phyloP scores from a whole-genome alignment of 2,329 filamentous ascomycete genomes.

The Phialemonium atrogriseum region DNA sequence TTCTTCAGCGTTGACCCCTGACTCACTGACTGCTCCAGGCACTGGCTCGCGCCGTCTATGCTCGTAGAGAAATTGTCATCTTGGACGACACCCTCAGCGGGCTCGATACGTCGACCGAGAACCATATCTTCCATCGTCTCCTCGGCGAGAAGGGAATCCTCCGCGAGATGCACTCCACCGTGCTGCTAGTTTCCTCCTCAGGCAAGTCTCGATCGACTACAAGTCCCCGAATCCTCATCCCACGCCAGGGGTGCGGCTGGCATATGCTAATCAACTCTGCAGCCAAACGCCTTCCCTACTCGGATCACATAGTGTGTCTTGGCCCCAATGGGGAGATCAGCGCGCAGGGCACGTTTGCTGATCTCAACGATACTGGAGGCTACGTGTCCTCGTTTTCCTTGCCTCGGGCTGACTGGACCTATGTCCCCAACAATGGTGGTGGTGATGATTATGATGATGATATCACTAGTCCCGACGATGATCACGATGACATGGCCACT shows the following conservation, averaged over 20 bases:
- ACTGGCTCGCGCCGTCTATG: conserved; percentile 38
- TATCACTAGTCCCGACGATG: conserved; percentile 3
- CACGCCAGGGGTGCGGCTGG: no score
- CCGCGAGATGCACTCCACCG: conserved; percentile 25
- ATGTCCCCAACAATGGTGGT: no score
- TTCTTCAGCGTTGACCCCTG: no score
- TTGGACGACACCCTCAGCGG: conserved; percentile 39
- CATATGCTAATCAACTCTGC: conserved; percentile 2
- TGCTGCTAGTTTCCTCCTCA: conserved; percentile 34
- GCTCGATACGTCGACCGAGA: conserved; percentile 34
- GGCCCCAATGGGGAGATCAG: conserved; percentile 16
- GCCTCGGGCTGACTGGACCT: conserved; percentile 9
- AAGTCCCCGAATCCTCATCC: conserved; percentile 11
- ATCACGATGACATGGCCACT: neutral
- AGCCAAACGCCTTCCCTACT: conserved; percentile 24
- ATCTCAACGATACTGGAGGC: conserved; percentile 10
- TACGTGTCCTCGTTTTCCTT: conserved; percentile 14
- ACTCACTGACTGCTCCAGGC: no score
- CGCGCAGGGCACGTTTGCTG: conserved; percentile 24
- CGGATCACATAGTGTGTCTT: conserved; percentile 32
- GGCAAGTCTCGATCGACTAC: conserved; percentile 18
- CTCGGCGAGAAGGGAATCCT: conserved; percentile 32
- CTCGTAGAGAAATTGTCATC: conserved; percentile 26
- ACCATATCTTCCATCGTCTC: conserved; percentile 31
- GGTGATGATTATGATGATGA: conserved; percentile 7